Evolutionary conservation across 257 asterid genomes (phyloP).

Genomic region (Gentiana macrophylla): DNA sequence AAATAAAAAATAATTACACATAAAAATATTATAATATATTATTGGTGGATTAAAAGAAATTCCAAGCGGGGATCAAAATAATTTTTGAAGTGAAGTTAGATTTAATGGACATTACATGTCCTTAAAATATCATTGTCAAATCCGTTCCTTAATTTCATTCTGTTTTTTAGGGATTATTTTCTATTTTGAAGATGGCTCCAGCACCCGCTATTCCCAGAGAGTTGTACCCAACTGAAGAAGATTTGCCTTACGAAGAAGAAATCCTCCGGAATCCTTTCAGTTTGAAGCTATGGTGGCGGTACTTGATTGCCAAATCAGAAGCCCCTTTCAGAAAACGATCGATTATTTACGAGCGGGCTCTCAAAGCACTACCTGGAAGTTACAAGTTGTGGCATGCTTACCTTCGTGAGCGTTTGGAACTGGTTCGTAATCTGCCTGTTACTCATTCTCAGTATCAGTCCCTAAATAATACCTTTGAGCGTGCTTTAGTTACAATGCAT

Average conservation of each 20-base stretch:
- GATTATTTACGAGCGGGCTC: constrained; percentile 75
- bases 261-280: constrained; percentile 66
- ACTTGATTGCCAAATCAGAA: constrained; percentile 55
- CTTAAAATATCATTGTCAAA: too few species aligned
- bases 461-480: constrained; percentile 80
- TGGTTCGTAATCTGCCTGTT: constrained; percentile 59
- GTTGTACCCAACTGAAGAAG: constrained; percentile 60
- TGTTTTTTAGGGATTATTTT: too few species aligned
- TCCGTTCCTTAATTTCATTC: too few species aligned
- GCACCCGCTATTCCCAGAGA: constrained; percentile 27
- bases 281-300: constrained; percentile 89
- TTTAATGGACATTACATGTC: too few species aligned
- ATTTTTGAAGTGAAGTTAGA: too few species aligned
- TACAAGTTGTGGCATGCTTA: constrained; percentile 92
- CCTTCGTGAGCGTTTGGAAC: constrained; percentile 86
- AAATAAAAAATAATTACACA: too few species aligned
- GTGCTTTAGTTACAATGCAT: constrained; percentile 97
- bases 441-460: constrained; percentile 49
- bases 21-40: too few species aligned
- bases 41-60: too few species aligned
- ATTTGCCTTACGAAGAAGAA: constrained; percentile 67
- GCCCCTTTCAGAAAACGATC: constrained; percentile 56
- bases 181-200: not conserved
- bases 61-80: too few species aligned
- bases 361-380: constrained; percentile 82